A percentile compares a stretch with the other conserved stretches of the same genome.
These are phyloP conservation scores for Parsonsia alboflavescens DNA, from an alignment of 257 asterid genomes.

Conservation along the genomic window DNA sequence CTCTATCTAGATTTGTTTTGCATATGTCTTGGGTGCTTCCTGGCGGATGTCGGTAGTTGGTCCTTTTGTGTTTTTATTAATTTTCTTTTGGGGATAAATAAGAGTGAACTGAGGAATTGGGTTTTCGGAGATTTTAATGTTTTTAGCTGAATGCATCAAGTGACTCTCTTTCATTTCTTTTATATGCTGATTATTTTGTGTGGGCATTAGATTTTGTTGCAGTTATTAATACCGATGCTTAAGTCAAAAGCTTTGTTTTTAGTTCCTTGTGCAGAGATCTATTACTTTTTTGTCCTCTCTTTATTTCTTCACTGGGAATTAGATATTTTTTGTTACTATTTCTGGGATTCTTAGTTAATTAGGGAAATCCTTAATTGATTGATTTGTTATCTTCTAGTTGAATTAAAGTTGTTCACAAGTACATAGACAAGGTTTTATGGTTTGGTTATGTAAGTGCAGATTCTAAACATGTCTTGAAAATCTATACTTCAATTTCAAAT, in stretches of 20 bases:
- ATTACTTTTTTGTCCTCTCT: neutral
- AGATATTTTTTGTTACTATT: neutral
- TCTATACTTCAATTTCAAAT: neutral
- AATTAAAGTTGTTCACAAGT: neutral
- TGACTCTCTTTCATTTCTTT: neutral
- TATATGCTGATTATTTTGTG: neutral
- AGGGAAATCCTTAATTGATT: neutral
- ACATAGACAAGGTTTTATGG: neutral
- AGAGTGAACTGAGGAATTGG: neutral
- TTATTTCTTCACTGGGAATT: neutral
- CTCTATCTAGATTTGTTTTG: neutral
- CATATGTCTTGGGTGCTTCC: neutral
- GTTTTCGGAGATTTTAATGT: neutral
- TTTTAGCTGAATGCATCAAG: neutral
- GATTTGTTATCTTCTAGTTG: neutral
- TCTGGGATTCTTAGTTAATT: neutral
- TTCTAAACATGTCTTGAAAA: neutral
- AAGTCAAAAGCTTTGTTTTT: neutral
- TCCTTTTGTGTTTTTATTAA: no score
- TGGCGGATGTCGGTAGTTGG: neutral
- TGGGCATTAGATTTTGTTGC: neutral
- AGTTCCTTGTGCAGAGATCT: constrained; percentile 7
- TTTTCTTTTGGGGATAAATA: neutral
- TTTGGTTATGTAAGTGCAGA: neutral
- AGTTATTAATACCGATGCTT: neutral